Base-by-base conservation (phyloP, 352 stramenopile species). In the Phytophthora parvispora region DNA sequence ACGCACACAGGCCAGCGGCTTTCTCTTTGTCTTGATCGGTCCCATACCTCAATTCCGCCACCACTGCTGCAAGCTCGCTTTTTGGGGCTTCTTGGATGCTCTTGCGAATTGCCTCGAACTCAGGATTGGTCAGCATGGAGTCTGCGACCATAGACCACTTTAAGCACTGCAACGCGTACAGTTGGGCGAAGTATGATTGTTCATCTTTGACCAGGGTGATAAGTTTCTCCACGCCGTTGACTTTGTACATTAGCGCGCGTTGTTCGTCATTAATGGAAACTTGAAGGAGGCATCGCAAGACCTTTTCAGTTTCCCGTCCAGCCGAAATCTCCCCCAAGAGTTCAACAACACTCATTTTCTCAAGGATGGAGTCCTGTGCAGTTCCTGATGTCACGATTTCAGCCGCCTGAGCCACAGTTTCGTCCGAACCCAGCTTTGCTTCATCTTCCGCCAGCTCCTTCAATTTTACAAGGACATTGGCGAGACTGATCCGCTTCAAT, bases 1-100 rank as follows among this genome's bases (percentile, higher is more conserved):
- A 27, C 9, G 20, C 48, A 25, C 22, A 36, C 18, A 18, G 5
- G 27, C 20, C 29, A 13, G 16, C 57, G 12, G 57, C 45, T 24
- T 28, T 12, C 20, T 24, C 43, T 45, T 65, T 65, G 8, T 58
- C 27, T 8, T 51, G 25, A 16, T 65, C 34, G 27, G n/a, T 50
- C 1, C 58, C 58, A n/a, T 12, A 20, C 12, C 34, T 25, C 34
- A 55, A 50, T 6, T 50, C 42, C 16, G 20, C 9, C 9, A 50
- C 42, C 9, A 50, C n/a, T 7, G 9, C 6, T 15, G 10, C 42
- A 9, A 50, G 8, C 10, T 50, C n/a, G 12, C 12, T 28, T 1
- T 15, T 27, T 10, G 42, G 18, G 5, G 22, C 22, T 28, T 15
- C 8, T 27, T 1, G 20, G 22, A 50, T 29, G 42, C 42, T 29